Base-by-base conservation (phyloP, 2,329 filamentous ascomycete genomes). In the Beauveria australis region DNA sequence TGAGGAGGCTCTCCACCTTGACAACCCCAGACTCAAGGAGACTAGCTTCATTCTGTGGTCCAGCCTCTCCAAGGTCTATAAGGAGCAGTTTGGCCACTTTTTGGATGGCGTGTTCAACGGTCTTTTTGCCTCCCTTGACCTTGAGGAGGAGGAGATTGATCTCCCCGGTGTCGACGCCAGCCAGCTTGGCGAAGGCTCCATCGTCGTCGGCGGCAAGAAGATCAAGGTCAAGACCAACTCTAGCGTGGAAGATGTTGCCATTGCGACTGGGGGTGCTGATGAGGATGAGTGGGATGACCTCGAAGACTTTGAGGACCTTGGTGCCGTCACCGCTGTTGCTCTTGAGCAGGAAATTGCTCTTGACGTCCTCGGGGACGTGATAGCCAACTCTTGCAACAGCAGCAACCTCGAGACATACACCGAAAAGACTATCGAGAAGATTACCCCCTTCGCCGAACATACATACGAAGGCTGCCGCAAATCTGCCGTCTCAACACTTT, bases 31-130 rank as follows among this genome's bases (percentile, higher is more conserved):
- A 61, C 85, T 97, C 56, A 90, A 92, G 74, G 94, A 99, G 79
- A 97, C 92, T 64, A 96, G 91, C 72, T 99, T 96, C 77, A 95
- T 97, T 64, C 82, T 99, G 59, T 99, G 94, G 93, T 92, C 91
- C 66, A 91, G 90, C 46, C 86, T 99, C 71, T 89, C 93, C 64
- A 95, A 95, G 78, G 91, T 97, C 10, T 97, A 97, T 75, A 87
- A 89, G 68, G 89, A 91, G 70, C 81, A 92, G 59, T 93, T 95
- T 64, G 84, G 85, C 61, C 86, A 89, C 62, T 94, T 91, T 77
- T 82, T 94, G 7, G 80, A 83, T 0, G 89, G 89, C 55, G 89
- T 91, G 55, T 88, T 93, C 73, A 86, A 89, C 72, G 87, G 88
- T 59, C 82, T 97, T 26, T 88, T 94, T 66, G 86, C 91, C 62